Percentiles rank a stretch among this genome's conserved stretches.
phyloP scores from a whole-genome alignment of 345 rosid species.

The Heritiera fomes region DNA sequence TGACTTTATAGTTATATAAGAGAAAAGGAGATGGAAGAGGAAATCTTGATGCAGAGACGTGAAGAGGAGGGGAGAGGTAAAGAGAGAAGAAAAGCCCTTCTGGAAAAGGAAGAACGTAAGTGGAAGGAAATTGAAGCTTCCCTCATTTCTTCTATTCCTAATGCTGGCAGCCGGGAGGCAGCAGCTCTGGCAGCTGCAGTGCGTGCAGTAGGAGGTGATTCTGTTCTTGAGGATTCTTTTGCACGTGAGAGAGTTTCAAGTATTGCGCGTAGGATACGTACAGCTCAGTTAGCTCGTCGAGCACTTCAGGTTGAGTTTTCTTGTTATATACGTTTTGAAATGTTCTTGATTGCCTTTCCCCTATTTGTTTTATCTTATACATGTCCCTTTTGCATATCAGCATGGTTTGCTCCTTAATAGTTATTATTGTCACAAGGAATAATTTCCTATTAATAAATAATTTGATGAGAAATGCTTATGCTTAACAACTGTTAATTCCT shows the following conservation, averaged over 20 bases:
- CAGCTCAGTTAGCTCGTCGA: slow-evolving; percentile 85
- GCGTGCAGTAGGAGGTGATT: slow-evolving; percentile 99
- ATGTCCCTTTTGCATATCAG: not conserved
- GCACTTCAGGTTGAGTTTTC: slow-evolving; percentile 68
- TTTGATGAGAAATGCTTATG: not conserved
- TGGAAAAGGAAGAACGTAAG: slow-evolving; percentile 98
- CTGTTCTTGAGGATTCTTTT: slow-evolving; percentile 98
- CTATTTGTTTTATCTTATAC: not conserved
- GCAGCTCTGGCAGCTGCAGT: slow-evolving; percentile 99
- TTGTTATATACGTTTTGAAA: not conserved
- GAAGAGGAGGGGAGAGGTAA: slow-evolving; percentile 99
- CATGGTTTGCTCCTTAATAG: not conserved
- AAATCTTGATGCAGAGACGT: slow-evolving; percentile 93
- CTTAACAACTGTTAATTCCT: not conserved
- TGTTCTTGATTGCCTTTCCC: not conserved
- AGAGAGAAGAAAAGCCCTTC: slow-evolving; percentile 96
- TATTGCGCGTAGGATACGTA: slow-evolving; percentile 93
- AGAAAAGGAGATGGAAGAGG: slow-evolving; percentile 99
- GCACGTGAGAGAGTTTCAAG: slow-evolving; percentile 98
- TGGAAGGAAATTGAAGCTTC: slow-evolving; percentile 99
- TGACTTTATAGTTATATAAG: slow-evolving; percentile 71
- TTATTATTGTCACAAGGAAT: not conserved
- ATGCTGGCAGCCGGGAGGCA: slow-evolving; percentile 98
- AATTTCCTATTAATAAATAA: not conserved
- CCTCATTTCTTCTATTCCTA: slow-evolving; percentile 94